Evolutionary conservation across 164 flowering plant species (phyloP).

Genomic region (Houttuynia cordata): DNA sequence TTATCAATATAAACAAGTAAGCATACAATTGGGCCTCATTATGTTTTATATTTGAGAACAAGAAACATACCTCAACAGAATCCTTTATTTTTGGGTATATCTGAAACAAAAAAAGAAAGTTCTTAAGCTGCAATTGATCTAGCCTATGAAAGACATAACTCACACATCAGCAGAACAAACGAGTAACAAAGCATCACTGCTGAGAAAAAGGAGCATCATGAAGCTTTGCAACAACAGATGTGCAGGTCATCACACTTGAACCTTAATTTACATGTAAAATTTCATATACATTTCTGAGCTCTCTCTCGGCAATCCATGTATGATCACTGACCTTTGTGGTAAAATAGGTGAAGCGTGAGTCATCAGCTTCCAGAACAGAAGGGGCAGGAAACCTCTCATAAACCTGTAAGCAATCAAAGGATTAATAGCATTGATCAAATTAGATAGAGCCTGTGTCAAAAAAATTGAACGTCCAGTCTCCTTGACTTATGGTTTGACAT

Average conservation of each 20-base stretch:
- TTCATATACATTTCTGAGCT: too few species aligned
- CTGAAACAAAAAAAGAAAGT: slow-evolving; percentile 28
- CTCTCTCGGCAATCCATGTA: background rate
- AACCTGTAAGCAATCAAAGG: slow-evolving; percentile 27
- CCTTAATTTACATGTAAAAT: too few species aligned
- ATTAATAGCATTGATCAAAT: background rate
- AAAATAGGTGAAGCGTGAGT: slow-evolving; percentile 79
- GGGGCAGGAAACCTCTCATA: slow-evolving; percentile 62
- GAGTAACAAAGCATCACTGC: background rate
- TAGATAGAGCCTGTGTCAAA: background rate
- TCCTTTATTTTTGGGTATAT: slow-evolving; percentile 86
- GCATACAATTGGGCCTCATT: background rate
- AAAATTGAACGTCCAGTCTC: background rate
- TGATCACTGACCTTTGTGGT: slow-evolving; percentile 42
- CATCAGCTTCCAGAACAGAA: slow-evolving; percentile 48
- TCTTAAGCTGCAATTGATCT: background rate
- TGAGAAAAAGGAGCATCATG: background rate
- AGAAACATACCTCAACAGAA: slow-evolving; percentile 49
- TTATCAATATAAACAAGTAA: background rate
- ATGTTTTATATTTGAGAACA: background rate
- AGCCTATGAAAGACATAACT: background rate
- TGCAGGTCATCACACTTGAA: too few species aligned
- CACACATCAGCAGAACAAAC: background rate
- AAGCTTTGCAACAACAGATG: background rate
- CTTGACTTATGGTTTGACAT: too few species aligned